Evolutionary conservation across 1,139 yeast genomes (phyloP).

Genomic region (Hyphopichia fennica): DNA sequence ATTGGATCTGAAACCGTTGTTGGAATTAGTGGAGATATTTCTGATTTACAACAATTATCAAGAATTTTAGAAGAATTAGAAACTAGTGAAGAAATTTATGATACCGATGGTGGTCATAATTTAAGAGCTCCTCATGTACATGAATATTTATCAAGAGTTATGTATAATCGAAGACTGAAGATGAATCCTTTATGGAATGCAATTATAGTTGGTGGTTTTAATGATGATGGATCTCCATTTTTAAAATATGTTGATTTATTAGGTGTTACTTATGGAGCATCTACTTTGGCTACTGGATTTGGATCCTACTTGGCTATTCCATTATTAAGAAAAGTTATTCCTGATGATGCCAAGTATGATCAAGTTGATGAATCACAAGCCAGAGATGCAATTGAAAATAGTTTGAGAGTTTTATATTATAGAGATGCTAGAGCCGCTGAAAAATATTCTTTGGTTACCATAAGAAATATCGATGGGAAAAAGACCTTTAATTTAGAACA

Average conservation of each 20-base stretch:
- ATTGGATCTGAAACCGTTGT: conserved; percentile 88
- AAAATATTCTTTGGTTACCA: conserved; percentile 78
- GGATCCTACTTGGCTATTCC: conserved; percentile 96
- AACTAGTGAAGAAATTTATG: conserved; percentile 71
- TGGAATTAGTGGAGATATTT: conserved; percentile 92
- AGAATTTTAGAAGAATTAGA: conserved; percentile 76
- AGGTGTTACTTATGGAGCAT: conserved; percentile 88
- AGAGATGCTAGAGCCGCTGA: conserved; percentile 95
- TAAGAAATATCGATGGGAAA: conserved; percentile 49
- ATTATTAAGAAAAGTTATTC: conserved; percentile 79
- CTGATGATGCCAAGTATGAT: conserved; percentile 71
- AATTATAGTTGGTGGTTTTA: conserved; percentile 84
- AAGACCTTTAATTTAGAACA: conserved; percentile 57
- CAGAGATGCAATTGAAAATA: conserved; percentile 67
- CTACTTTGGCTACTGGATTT: conserved; percentile 93
- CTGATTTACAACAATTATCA: conserved; percentile 86
- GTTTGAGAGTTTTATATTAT: conserved; percentile 93
- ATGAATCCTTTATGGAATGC: conserved; percentile 98
- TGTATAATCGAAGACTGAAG: conserved; percentile 86
- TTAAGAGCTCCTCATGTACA: conserved; percentile 85
- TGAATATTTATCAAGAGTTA: conserved; percentile 79
- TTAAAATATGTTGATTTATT: conserved; percentile 84
- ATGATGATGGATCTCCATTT: conserved; percentile 65
- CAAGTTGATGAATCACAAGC: conserved; percentile 76
- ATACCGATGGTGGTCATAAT: conserved; percentile 66